A percentile compares a stretch with the other conserved stretches of the same genome.
Evolutionary conservation across 1,139 yeast genomes (phyloP).

Genomic region (Pichia terricola): DNA sequence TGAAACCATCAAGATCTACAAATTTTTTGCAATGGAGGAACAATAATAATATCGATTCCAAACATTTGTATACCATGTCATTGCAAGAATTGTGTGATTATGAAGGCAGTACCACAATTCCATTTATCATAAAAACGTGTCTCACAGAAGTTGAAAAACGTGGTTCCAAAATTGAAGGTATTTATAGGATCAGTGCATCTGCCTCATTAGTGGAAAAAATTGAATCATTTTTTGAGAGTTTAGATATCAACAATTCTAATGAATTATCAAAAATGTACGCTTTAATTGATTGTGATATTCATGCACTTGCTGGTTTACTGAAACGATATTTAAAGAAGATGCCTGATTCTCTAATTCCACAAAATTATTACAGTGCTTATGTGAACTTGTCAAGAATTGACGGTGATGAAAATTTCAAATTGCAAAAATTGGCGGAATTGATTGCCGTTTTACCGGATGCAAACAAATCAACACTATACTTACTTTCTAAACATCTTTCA

Average conservation of each 20-base stretch:
- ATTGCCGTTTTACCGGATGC: slow-evolving; percentile 51
- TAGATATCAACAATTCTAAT: slow-evolving; percentile 24
- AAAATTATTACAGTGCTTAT: slow-evolving; percentile 54
- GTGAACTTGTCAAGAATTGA: slow-evolving; percentile 36
- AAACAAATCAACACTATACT: slow-evolving; percentile 49
- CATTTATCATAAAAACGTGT: slow-evolving; percentile 65
- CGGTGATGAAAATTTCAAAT: slow-evolving; percentile 22
- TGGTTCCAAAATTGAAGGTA: slow-evolving; percentile 71
- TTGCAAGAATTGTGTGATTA: slow-evolving; percentile 48
- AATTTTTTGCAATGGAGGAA: slow-evolving; percentile 31
- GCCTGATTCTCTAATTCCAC: slow-evolving; percentile 80
- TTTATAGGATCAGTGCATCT: slow-evolving; percentile 87
- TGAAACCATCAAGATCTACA: slow-evolving; percentile 34
- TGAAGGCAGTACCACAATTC: slow-evolving; percentile 50
- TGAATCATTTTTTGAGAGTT: slow-evolving; percentile 32
- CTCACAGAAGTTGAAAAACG: slow-evolving; percentile 68
- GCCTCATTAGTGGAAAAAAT: slow-evolving; percentile 60
- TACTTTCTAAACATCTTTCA: slow-evolving; percentile 56
- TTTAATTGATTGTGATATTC: slow-evolving; percentile 57
- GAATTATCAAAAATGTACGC: slow-evolving; percentile 35
- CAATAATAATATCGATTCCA: slow-evolving; percentile 2
- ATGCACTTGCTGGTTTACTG: slow-evolving; percentile 78
- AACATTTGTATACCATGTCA: slow-evolving; percentile 34
- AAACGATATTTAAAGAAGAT: slow-evolving; percentile 79
- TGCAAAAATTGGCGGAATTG: slow-evolving; percentile 23